These are phyloP conservation scores for Fusarium nurragi DNA, from an alignment of 2,329 filamentous ascomycete species.

Conservation along the genomic window DNA sequence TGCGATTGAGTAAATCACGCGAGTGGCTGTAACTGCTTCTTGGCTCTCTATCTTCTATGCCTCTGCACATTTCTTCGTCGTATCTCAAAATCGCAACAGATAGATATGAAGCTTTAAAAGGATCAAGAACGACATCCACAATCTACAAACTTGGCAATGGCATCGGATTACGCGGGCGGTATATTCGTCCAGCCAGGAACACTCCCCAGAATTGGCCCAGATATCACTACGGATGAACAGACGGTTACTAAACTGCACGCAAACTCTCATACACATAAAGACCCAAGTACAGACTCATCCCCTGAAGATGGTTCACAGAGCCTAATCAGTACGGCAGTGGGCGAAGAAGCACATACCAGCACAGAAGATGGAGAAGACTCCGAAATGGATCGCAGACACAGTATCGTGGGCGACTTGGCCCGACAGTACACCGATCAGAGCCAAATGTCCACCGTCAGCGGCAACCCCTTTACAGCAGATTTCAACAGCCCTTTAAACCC, in stretches of 20 bases:
- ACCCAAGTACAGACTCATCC: constrained; percentile 2
- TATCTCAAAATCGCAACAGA: neutral
- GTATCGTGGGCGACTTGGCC: constrained; percentile 64
- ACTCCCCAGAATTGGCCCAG: neutral
- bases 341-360: constrained; percentile 56
- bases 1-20: no score
- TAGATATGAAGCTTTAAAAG: no score
- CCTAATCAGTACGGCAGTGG: constrained; percentile 39
- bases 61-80: neutral
- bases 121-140: no score
- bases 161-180: constrained; percentile 4
- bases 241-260: neutral
- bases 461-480: constrained; percentile 61
- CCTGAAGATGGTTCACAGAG: neutral
- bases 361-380: constrained; percentile 53
- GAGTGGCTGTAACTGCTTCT: neutral
- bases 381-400: constrained; percentile 61
- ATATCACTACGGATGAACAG: neutral
- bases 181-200: neutral
- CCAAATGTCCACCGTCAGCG: constrained; percentile 56
- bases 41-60: neutral
- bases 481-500: constrained; percentile 60
- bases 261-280: neutral
- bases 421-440: constrained; percentile 54
- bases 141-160: neutral